Conservation (phyloP, 768 basidiomycete genomes). For the Pisolithus microcarpus region DNA sequence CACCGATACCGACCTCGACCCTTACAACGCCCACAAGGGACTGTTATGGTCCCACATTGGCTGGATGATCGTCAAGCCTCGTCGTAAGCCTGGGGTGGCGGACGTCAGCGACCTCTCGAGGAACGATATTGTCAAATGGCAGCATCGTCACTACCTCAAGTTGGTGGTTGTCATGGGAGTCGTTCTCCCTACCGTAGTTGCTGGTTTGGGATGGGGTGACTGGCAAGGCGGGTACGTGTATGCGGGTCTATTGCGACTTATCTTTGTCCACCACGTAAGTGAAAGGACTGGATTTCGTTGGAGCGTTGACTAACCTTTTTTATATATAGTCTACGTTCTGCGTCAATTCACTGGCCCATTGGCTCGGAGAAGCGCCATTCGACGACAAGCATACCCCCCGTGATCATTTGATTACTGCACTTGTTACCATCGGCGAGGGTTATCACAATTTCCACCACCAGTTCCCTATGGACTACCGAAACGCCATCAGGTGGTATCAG, state of each 20-base stretch:
- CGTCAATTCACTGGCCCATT: constrained; percentile 95
- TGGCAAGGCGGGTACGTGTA: constrained; percentile 81
- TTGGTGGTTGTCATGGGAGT: constrained; percentile 68
- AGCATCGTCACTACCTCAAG: constrained; percentile 71
- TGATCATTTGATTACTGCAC: constrained; percentile 83
- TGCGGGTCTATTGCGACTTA: constrained; percentile 69
- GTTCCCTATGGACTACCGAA: constrained; percentile 96
- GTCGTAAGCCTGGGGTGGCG: constrained; percentile 82
- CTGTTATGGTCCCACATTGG: constrained; percentile 82
- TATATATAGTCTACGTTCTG: constrained; percentile 78
- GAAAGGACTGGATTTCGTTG: not conserved
- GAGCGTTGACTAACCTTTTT: not conserved
- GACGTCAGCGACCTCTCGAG: constrained; percentile 82
- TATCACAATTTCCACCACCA: constrained; percentile 99
- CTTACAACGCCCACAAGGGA: constrained; percentile 89
- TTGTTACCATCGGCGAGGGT: constrained; percentile 90
- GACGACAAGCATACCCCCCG: constrained; percentile 93
- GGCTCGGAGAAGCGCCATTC: constrained; percentile 88
- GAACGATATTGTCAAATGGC: constrained; percentile 78
- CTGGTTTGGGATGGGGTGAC: constrained; percentile 81
- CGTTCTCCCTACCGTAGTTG: constrained; percentile 66
- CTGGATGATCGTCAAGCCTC: constrained; percentile 92
- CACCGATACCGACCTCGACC: constrained; percentile 95
- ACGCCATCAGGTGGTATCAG: constrained; percentile 88
- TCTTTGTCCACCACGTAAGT: constrained; percentile 84